Percentiles rank a stretch among this genome's conserved stretches.
These are phyloP conservation scores for Fusarium foetens DNA, from an alignment of 2,329 filamentous ascomycete species.

Conservation along the genomic window DNA sequence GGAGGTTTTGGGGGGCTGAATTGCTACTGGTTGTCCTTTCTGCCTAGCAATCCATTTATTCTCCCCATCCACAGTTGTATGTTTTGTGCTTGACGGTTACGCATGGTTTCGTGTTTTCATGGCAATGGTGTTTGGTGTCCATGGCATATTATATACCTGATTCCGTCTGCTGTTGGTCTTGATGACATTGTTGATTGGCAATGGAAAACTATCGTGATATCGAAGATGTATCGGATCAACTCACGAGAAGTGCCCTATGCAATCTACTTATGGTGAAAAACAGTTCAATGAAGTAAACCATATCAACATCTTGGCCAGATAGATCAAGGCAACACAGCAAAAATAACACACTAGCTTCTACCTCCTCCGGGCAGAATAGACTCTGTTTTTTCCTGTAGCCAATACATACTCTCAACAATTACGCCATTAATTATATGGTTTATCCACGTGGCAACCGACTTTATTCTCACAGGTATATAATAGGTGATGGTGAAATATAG, in stretches of 20 bases:
- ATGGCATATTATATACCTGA: slow-evolving; percentile 49
- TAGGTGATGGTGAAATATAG: neutral
- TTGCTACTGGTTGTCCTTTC: slow-evolving; percentile 30
- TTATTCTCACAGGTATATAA: neutral
- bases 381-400: neutral
- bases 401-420: neutral
- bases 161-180: slow-evolving; percentile 28
- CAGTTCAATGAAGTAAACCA: neutral
- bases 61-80: slow-evolving; percentile 33
- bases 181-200: slow-evolving; percentile 6
- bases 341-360: neutral
- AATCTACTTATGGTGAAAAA: neutral
- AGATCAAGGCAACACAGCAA: neutral
- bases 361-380: neutral
- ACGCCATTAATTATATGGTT: neutral
- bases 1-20: slow-evolving; percentile 21
- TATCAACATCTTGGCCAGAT: neutral
- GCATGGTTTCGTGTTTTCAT: slow-evolving; percentile 46
- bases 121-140: slow-evolving; percentile 50
- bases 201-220: neutral
- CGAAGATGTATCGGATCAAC: neutral
- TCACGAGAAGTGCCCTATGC: neutral
- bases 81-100: slow-evolving; percentile 29
- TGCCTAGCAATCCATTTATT: slow-evolving; percentile 42
- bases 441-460: neutral